phyloP scores from a whole-genome alignment of 495 filamentous ascomycete species.

The Cercophora samala region DNA sequence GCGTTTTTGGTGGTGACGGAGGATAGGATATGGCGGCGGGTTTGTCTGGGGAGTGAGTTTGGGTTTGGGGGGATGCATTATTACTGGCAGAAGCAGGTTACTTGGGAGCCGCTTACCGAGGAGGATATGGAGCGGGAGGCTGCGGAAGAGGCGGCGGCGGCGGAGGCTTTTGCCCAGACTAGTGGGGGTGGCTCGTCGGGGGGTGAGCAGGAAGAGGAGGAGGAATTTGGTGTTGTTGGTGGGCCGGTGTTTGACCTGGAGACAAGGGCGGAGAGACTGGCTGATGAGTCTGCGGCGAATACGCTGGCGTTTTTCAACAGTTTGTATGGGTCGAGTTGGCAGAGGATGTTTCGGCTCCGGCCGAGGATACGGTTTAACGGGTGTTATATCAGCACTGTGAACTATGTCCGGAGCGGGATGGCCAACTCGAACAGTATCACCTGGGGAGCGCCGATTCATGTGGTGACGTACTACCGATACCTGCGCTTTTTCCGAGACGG shows the following conservation, averaged over 20 bases:
- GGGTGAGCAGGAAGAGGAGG: constrained; percentile 7
- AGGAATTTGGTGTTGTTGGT: constrained; percentile 18
- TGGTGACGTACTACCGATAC: constrained; percentile 97
- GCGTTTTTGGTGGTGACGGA: constrained; percentile 82
- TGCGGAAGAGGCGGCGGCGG: constrained; percentile 4
- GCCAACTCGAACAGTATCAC: constrained; percentile 51
- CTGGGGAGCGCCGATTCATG: constrained; percentile 86
- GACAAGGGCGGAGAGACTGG: constrained; percentile 29
- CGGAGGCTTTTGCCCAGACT: constrained; percentile 13
- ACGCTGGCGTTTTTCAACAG: constrained; percentile 41
- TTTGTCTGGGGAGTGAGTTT: constrained; percentile 66
- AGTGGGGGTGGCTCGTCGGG: not conserved
- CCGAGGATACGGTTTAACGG: constrained; percentile 92
- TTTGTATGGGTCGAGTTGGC: constrained; percentile 51
- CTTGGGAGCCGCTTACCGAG: constrained; percentile 55
- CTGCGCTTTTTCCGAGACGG: constrained; percentile 93
- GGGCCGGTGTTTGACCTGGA: constrained; percentile 25
- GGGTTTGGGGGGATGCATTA: constrained; percentile 87
- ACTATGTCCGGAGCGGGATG: constrained; percentile 81
- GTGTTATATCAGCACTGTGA: constrained; percentile 92
- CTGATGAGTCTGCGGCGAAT: constrained; percentile 31
- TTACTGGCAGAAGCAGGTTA: constrained; percentile 61
- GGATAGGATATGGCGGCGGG: constrained; percentile 81
- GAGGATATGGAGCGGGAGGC: constrained; percentile 33
- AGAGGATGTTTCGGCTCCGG: constrained; percentile 69